These are phyloP conservation scores for Lipomyces orientalis DNA, from an alignment of 805 yeast genomes.

Conservation along the genomic window DNA sequence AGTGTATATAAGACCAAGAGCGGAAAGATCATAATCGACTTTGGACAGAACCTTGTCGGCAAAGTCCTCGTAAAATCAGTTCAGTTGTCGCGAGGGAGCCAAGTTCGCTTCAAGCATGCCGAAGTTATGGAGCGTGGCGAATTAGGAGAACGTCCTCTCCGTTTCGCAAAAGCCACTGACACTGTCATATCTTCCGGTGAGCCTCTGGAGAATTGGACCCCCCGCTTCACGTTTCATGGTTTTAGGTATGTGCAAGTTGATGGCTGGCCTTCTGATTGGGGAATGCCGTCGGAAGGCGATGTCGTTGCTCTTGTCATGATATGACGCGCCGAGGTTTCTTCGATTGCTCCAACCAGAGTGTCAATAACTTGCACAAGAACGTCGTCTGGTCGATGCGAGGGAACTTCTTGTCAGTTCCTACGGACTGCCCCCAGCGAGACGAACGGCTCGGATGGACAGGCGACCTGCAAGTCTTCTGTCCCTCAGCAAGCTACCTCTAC, in stretches of 20 bases:
- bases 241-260: conserved; percentile 41
- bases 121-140: no score
- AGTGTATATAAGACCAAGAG: no score
- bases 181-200: conserved; percentile 39
- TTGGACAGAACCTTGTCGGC: conserved; percentile 42
- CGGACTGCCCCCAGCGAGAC: conserved; percentile 45
- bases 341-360: no score
- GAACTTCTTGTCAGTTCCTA: conserved; percentile 41
- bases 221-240: conserved; percentile 42
- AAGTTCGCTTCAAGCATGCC: no score
- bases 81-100: no score
- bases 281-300: no score
- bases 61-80: conserved; percentile 24
- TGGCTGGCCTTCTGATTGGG: conserved; percentile 38
- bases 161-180: conserved; percentile 43
- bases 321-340: no score
- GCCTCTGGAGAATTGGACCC: conserved; percentile 27
- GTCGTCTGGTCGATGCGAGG: conserved; percentile 40
- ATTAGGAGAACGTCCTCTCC: conserved; percentile 7
- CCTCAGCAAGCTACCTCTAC: conserved; percentile 40
- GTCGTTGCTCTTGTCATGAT: no score
- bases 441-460: conserved; percentile 45
- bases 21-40: conserved; percentile 41
- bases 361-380: conserved; percentile 10
- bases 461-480: conserved; percentile 42